These are phyloP conservation scores for Claviceps maximensis DNA, from an alignment of 2,329 filamentous ascomycete genomes.

Conservation along the genomic window DNA sequence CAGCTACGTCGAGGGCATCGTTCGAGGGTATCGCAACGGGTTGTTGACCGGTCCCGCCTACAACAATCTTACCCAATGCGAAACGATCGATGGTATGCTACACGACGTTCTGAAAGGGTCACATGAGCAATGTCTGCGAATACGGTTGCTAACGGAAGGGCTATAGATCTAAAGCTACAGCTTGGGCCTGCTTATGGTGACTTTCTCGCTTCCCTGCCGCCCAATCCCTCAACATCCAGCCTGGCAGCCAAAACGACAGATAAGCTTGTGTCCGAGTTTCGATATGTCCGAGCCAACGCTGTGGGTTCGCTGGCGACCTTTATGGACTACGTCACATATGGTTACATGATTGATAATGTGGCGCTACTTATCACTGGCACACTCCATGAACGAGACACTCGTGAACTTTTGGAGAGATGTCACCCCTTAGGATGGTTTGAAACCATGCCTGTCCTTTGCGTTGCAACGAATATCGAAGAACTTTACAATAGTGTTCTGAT, in stretches of 20 bases:
- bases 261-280: constrained; percentile 94
- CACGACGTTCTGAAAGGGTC: background rate
- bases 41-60: constrained; percentile 86
- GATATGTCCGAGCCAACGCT: constrained; percentile 88
- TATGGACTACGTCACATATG: constrained; percentile 96
- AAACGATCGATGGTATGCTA: constrained; percentile 74
- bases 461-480: constrained; percentile 96
- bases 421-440: constrained; percentile 98
- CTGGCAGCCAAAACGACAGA: constrained; percentile 93
- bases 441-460: constrained; percentile 94
- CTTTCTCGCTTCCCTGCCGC: constrained; percentile 83
- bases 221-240: constrained; percentile 90
- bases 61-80: constrained; percentile 91
- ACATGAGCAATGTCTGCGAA: background rate
- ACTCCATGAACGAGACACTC: constrained; percentile 90
- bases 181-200: constrained; percentile 94
- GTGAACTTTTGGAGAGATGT: constrained; percentile 87
- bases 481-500: constrained; percentile 96
- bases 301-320: constrained; percentile 86
- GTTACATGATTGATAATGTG: constrained; percentile 99
- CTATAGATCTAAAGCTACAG: constrained; percentile 90
- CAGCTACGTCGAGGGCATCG: constrained; percentile 94
- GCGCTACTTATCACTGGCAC: constrained; percentile 96
- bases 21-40: constrained; percentile 90
- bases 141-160: background rate